Conservation (phyloP, 371 early-diverging fungal species). For the Phascolomyces articulosus region DNA sequence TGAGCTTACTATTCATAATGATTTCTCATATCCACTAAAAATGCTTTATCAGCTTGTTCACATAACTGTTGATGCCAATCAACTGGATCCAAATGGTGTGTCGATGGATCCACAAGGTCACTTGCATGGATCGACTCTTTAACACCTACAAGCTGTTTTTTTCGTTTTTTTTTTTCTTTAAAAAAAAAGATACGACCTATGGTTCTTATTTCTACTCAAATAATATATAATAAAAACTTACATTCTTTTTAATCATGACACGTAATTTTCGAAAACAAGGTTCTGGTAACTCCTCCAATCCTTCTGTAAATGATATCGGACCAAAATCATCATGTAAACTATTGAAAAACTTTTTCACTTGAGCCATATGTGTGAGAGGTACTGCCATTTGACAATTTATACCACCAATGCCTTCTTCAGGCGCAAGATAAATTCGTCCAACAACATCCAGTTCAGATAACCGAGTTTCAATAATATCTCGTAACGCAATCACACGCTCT, state of each 20-base stretch:
- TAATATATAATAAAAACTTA: too few relatives aligned
- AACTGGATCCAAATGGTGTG: constrained; percentile 55
- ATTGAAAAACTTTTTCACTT: constrained; percentile 48
- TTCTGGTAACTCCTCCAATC: constrained; percentile 55
- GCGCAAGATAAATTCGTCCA: constrained; percentile 74
- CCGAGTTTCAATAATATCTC: constrained; percentile 23
- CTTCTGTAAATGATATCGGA: constrained; percentile 59
- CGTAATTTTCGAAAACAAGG: constrained; percentile 67
- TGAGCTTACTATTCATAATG: constrained; percentile 73
- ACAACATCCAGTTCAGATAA: constrained; percentile 53
- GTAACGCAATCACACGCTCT: constrained; percentile 18
- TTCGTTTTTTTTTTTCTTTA: background rate
- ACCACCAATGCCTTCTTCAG: constrained; percentile 55
- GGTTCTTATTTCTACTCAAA: too few relatives aligned
- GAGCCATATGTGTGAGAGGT: constrained; percentile 45
- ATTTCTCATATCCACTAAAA: constrained; percentile 81
- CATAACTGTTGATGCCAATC: constrained; percentile 68
- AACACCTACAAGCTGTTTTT: constrained; percentile 54
- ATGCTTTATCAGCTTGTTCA: constrained; percentile 22
- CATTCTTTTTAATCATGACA: constrained; percentile 64
- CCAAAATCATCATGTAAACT: constrained; percentile 23
- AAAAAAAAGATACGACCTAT: too few relatives aligned
- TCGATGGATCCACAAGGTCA: constrained; percentile 57
- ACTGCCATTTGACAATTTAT: constrained; percentile 81
- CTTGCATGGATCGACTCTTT: constrained; percentile 48